These are phyloP conservation scores for Kwoniella heveanensis DNA, from an alignment of 768 basidiomycete species.

Conservation along the genomic window DNA sequence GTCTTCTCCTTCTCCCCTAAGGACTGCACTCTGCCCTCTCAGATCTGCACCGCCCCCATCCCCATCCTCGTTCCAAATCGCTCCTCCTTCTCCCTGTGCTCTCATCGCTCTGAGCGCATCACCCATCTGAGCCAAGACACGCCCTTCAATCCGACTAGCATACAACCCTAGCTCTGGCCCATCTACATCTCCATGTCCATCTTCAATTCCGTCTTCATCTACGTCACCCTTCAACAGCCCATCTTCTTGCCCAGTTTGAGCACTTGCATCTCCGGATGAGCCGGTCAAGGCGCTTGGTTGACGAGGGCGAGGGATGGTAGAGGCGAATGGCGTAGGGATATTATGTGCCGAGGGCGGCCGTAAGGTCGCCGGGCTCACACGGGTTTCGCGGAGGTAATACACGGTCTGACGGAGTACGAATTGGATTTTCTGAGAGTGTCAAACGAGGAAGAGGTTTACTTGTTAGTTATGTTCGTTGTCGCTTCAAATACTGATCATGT, in stretches of 20 bases:
- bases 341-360: slow-evolving; percentile 29
- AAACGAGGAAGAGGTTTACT: too few relatives aligned
- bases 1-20: background rate
- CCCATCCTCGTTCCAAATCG: background rate
- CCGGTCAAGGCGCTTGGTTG: too few relatives aligned
- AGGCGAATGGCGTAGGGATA: slow-evolving; percentile 47
- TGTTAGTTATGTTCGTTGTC: too few relatives aligned
- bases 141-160: slow-evolving; percentile 36
- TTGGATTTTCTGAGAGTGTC: slow-evolving; percentile 47
- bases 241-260: too few relatives aligned
- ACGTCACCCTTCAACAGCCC: too few relatives aligned
- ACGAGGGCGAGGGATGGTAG: slow-evolving; percentile 33
- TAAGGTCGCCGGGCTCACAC: slow-evolving; percentile 30
- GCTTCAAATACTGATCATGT: too few relatives aligned
- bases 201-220: background rate
- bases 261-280: too few relatives aligned
- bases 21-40: too few relatives aligned
- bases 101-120: slow-evolving; percentile 23
- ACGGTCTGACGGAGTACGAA: slow-evolving; percentile 50
- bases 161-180: slow-evolving; percentile 39
- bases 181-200: background rate
- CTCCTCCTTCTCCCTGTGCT: slow-evolving; percentile 5
- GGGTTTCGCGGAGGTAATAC: slow-evolving; percentile 46
- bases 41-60: too few relatives aligned
- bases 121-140: slow-evolving; percentile 32